Evolutionary conservation across 352 stramenopile genomes (phyloP), one percentile per base, ranked within the genome.

Genomic region (Globisporangium echinulatum): DNA sequence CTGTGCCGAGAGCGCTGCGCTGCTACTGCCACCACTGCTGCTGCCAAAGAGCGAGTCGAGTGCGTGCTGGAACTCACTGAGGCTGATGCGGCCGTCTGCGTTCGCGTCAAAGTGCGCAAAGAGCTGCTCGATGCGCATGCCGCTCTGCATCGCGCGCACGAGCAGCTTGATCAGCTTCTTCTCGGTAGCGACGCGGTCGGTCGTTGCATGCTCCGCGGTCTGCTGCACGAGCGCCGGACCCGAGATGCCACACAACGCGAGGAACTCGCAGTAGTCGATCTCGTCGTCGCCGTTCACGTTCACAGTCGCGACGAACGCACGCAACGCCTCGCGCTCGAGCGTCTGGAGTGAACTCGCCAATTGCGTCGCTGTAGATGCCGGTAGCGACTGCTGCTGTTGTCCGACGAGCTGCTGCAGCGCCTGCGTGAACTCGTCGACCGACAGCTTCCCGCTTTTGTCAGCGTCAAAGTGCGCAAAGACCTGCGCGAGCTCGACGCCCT

Each of bases 61-160:
- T 5, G 67, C 64, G 9, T 52, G 54, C 39, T 84, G 68, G 53
- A 92, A 88, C 55, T 94, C 85, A 5, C 53, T 37, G 0, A 79
- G 38, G 0, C 72, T 87, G 19, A 94, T 78, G 15, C 60, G 69
- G 4, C 85, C 78, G 38, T 90, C 83, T 0, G 62, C 69, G 47
- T 92, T 74, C 1, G 61, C 56, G 59, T 94, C 85, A 51, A 94
- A 92, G 4, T 94, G 69, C n/a, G 77, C 56, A 47, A 96, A 96
- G 5, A 92, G 68, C 14, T 92, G 70, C 9, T 75, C 66, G 5
- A 88, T 59, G 0, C 53, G 68, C 54, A 92, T 65, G 0, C 82
- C 85, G 37, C 57, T 62, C 7, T 64, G 59, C 49, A 75, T 67
- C 7, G 83, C 81, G 3, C 77, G 74, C 52, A 81, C 58, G 3